These are phyloP conservation scores for Vanrija pseudolonga DNA, from an alignment of 1,284 basidiomycete genomes.

Conservation along the genomic window DNA sequence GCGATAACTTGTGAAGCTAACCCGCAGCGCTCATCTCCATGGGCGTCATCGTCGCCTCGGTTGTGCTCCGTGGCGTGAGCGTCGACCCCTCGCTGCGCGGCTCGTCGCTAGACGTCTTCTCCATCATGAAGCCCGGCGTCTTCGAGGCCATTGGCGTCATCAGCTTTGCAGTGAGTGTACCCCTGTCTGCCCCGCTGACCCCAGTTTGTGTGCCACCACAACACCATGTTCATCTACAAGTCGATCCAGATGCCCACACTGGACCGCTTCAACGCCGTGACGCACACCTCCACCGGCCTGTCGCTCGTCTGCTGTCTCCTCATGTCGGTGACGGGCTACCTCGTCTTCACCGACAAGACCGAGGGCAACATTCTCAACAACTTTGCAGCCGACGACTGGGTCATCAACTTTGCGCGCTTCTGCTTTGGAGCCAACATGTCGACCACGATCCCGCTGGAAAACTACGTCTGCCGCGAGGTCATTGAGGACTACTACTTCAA, in stretches of 20 bases:
- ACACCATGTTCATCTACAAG: slow-evolving; percentile 91
- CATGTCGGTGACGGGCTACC: slow-evolving; percentile 84
- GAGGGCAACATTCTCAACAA: slow-evolving; percentile 93
- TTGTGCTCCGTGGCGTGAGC: slow-evolving; percentile 78
- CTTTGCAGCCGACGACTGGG: slow-evolving; percentile 69
- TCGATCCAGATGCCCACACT: slow-evolving; percentile 87
- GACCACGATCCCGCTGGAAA: slow-evolving; percentile 61
- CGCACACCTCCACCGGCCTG: slow-evolving; percentile 80
- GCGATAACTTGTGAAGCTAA: slow-evolving; percentile 6
- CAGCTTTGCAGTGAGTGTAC: slow-evolving; percentile 67
- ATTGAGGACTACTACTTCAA: slow-evolving; percentile 91
- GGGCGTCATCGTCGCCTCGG: slow-evolving; percentile 86
- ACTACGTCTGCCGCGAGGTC: slow-evolving; percentile 57
- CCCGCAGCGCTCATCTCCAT: slow-evolving; percentile 72
- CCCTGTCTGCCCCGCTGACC: not conserved
- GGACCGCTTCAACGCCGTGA: slow-evolving; percentile 79
- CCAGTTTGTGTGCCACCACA: slow-evolving; percentile 77
- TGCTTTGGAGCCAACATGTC: slow-evolving; percentile 99
- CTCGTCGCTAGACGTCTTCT: slow-evolving; percentile 58
- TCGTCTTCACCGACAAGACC: slow-evolving; percentile 92
- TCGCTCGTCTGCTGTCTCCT: slow-evolving; percentile 76
- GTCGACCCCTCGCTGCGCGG: slow-evolving; percentile 78
- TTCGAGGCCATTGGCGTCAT: slow-evolving; percentile 94
- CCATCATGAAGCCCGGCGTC: slow-evolving; percentile 68
- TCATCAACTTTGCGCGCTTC: slow-evolving; percentile 91